Conservation (phyloP, 1,139 yeast species). For the Kurtzmaniella natalensis region DNA sequence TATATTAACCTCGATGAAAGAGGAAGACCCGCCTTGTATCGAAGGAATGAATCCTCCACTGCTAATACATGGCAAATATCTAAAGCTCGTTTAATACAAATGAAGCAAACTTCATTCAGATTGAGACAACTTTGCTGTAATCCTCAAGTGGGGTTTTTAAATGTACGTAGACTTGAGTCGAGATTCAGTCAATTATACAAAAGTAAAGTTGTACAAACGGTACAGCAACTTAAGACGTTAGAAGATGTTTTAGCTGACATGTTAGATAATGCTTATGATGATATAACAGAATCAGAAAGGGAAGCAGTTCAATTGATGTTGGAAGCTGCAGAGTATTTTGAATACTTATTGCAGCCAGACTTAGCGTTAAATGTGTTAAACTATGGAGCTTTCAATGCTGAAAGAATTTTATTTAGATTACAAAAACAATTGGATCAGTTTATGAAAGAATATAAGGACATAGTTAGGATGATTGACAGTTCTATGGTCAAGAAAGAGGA, state of each 20-base stretch:
- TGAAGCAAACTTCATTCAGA: slow-evolving; percentile 64
- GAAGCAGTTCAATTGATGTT: slow-evolving; percentile 37
- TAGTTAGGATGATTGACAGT: no score
- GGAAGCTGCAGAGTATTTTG: slow-evolving; percentile 62
- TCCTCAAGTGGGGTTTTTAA: slow-evolving; percentile 58
- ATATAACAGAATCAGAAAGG: slow-evolving; percentile 47
- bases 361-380: slow-evolving; percentile 45
- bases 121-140: slow-evolving; percentile 82
- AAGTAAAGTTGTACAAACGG: slow-evolving; percentile 14
- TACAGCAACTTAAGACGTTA: slow-evolving; percentile 51
- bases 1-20: slow-evolving; percentile 45
- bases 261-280: slow-evolving; percentile 50
- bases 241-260: slow-evolving; percentile 63
- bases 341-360: slow-evolving; percentile 46
- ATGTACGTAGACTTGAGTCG: slow-evolving; percentile 25
- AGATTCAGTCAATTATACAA: slow-evolving; percentile 10
- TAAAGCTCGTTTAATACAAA: slow-evolving; percentile 31
- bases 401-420: slow-evolving; percentile 22
- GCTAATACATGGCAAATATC: slow-evolving; percentile 50
- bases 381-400: slow-evolving; percentile 32
- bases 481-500: slow-evolving; percentile 12
- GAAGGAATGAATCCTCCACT: slow-evolving; percentile 39
- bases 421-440: slow-evolving; percentile 16
- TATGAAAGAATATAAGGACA: slow-evolving; percentile 13
- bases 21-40: no score